Conservation (phyloP, 176 grass and related monocot species). For the Canna indica region DNA sequence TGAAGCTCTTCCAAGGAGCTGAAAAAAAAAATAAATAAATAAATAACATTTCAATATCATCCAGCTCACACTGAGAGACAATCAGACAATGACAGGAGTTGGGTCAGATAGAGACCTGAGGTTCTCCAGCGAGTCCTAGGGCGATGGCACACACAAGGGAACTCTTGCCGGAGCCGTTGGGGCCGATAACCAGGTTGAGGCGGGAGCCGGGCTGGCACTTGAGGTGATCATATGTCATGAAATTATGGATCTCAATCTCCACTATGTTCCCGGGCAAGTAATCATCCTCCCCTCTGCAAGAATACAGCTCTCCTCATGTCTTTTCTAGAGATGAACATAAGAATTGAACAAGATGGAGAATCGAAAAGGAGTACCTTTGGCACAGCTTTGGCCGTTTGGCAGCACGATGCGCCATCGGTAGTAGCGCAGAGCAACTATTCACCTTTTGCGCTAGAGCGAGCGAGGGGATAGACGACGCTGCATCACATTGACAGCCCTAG, state of each 20-base stretch:
- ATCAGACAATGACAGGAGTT: background rate
- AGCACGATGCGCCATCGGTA: background rate
- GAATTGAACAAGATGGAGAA: background rate
- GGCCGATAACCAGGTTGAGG: constrained; percentile 80
- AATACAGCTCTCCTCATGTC: background rate
- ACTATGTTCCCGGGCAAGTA: constrained; percentile 87
- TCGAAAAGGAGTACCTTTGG: background rate
- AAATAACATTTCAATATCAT: background rate
- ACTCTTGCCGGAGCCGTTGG: constrained; percentile 91
- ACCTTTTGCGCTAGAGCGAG: background rate
- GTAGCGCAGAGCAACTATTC: background rate
- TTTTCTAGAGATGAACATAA: background rate
- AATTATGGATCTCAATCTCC: constrained; percentile 79
- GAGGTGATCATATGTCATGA: constrained; percentile 88
- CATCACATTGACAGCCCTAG: background rate
- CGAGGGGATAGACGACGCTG: background rate
- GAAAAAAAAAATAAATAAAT: constrained; percentile 10
- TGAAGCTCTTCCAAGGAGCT: constrained; percentile 82
- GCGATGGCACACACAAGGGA: constrained; percentile 88
- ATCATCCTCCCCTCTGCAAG: constrained; percentile 60
- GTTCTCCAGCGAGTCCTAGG: constrained; percentile 55
- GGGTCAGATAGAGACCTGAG: constrained; percentile 25
- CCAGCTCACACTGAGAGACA: background rate
- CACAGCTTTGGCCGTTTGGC: background rate
- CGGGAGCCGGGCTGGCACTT: constrained; percentile 61